Percentiles rank a stretch among this genome's conserved stretches.
Evolutionary conservation across 2,329 filamentous ascomycete genomes (phyloP).

Genomic region (Epichloe sp.): DNA sequence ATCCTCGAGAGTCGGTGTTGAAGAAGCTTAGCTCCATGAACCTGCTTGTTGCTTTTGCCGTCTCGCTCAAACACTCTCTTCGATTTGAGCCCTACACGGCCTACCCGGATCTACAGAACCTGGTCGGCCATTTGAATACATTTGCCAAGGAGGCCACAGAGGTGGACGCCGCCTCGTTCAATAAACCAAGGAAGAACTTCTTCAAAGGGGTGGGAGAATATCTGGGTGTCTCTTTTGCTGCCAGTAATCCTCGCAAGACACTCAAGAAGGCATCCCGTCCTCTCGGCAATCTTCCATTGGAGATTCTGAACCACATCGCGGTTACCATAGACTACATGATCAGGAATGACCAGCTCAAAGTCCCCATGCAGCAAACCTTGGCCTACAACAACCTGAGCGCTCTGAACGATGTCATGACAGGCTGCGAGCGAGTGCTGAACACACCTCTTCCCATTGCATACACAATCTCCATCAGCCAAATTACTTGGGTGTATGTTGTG

Average conservation of each 20-base stretch:
- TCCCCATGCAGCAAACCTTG: constrained; percentile 46
- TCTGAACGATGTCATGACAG: constrained; percentile 60
- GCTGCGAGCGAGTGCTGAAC: constrained; percentile 65
- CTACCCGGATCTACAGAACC: constrained; percentile 58
- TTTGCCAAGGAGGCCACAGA: constrained; percentile 47
- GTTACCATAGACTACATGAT: constrained; percentile 52
- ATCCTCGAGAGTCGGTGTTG: constrained; percentile 53
- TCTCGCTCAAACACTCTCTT: constrained; percentile 67
- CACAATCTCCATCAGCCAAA: constrained; percentile 72
- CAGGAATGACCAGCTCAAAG: constrained; percentile 37
- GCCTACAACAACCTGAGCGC: constrained; percentile 46
- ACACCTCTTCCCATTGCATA: constrained; percentile 76
- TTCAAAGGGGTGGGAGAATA: constrained; percentile 63
- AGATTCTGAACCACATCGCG: constrained; percentile 62
- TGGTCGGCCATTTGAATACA: constrained; percentile 61
- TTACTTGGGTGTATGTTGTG: constrained; percentile 74
- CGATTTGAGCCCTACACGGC: constrained; percentile 72
- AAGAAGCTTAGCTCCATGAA: constrained; percentile 65
- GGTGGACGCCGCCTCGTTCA: constrained; percentile 21
- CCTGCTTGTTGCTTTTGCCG: constrained; percentile 63
- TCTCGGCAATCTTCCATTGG: constrained; percentile 70
- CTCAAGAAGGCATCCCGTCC: constrained; percentile 62
- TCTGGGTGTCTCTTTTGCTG: constrained; percentile 62
- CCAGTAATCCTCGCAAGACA: constrained; percentile 64
- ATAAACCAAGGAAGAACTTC: constrained; percentile 29